Evolutionary conservation across 352 stramenopile genomes (phyloP).

Genomic region (Phytopythium mirpurense): DNA sequence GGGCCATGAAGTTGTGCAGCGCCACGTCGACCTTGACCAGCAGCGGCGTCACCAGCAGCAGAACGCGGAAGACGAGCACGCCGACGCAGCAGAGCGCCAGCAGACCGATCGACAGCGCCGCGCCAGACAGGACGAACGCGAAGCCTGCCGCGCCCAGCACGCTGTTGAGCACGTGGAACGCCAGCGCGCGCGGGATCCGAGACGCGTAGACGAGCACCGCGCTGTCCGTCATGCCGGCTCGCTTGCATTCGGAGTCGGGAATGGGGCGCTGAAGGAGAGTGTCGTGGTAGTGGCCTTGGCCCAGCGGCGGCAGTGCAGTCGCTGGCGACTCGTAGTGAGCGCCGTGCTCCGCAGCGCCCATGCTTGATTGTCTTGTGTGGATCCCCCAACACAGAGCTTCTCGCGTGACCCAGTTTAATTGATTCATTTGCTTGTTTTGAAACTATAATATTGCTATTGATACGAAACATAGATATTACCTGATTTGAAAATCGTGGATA

Average conservation of each 20-base stretch:
- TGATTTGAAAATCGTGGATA: too few species aligned
- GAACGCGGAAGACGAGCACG: slow-evolving; percentile 52
- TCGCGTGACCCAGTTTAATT: not conserved
- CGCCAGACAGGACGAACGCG: slow-evolving; percentile 38
- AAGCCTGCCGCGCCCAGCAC: slow-evolving; percentile 44
- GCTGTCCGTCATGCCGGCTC: not conserved
- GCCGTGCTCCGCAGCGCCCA: not conserved
- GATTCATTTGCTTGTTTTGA: too few species aligned
- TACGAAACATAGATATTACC: too few species aligned
- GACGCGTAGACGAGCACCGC: not conserved
- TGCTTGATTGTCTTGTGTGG: too few species aligned
- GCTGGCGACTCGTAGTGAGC: not conserved
- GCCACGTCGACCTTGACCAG: slow-evolving; percentile 48
- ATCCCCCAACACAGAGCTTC: too few species aligned
- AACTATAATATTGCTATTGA: too few species aligned
- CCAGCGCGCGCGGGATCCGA: slow-evolving; percentile 14
- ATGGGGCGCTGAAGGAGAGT: not conserved
- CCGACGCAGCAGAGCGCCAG: slow-evolving; percentile 65
- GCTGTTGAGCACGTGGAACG: slow-evolving; percentile 63
- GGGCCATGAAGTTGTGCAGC: slow-evolving; percentile 62
- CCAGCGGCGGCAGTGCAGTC: not conserved
- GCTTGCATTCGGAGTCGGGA: slow-evolving; percentile 1
- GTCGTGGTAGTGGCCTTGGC: not conserved
- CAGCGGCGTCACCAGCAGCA: slow-evolving; percentile 47
- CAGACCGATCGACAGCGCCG: slow-evolving; percentile 40